Evolutionary conservation across 148 eudicot species (phyloP).

Genomic region (Chenopodium quinoa): DNA sequence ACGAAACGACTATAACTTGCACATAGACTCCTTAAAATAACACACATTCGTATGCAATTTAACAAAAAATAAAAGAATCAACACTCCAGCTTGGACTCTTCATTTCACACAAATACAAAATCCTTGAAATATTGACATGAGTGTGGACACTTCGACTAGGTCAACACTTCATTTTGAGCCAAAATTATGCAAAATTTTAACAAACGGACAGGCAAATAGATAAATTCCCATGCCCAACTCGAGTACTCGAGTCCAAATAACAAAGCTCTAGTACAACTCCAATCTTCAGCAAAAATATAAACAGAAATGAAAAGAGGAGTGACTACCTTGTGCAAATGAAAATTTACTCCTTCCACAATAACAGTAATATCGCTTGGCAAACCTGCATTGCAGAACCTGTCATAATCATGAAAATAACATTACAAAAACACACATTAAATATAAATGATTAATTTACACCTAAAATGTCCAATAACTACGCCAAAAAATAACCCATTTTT

Average conservation of each 20-base stretch:
- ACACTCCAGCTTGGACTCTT: neutral
- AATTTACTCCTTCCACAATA: slow-evolving; percentile 52
- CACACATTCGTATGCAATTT: neutral
- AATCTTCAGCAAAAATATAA: neutral
- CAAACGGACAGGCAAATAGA: too few species aligned
- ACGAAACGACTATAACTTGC: neutral
- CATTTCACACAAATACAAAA: too few species aligned
- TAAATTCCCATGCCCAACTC: too few species aligned
- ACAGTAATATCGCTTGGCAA: slow-evolving; percentile 75
- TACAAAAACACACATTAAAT: neutral
- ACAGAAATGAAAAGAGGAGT: neutral
- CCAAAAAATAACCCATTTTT: neutral
- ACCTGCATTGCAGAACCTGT: slow-evolving; percentile 89
- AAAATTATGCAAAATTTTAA: too few species aligned
- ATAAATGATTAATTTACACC: neutral
- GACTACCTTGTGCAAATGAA: slow-evolving; percentile 89
- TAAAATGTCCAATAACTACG: neutral
- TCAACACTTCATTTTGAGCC: too few species aligned
- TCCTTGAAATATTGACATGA: too few species aligned
- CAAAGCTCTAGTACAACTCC: too few species aligned
- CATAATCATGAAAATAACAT: slow-evolving; percentile 43
- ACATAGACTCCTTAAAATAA: neutral
- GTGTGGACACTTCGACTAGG: too few species aligned
- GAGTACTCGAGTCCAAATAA: too few species aligned
- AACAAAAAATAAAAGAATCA: neutral